Evolutionary conservation across 345 rosid species (phyloP).

Genomic region (Eucalyptus sp.): DNA sequence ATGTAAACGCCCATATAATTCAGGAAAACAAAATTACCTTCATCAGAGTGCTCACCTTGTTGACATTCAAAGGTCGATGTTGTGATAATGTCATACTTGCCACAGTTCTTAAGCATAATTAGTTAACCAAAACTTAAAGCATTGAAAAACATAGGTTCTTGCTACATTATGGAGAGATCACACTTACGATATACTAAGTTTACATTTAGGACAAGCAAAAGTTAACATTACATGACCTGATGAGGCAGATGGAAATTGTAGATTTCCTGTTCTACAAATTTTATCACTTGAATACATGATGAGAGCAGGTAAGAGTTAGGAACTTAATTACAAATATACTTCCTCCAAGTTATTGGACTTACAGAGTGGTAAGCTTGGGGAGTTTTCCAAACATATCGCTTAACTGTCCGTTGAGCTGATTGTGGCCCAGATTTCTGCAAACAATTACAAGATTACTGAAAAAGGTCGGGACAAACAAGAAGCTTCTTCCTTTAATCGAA

Average conservation of each 20-base stretch:
- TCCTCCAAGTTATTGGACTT: constrained; percentile 10
- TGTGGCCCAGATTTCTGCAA: constrained; percentile 55
- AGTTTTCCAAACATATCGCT: constrained; percentile 83
- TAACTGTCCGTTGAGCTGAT: constrained; percentile 66
- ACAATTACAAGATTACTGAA: not conserved
- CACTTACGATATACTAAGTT: not conserved
- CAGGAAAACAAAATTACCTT: not conserved
- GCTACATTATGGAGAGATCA: not conserved
- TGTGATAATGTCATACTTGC: not conserved
- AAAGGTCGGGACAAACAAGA: not conserved
- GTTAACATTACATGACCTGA: not conserved
- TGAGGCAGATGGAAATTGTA: not conserved
- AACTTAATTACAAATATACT: not conserved
- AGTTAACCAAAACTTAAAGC: not conserved
- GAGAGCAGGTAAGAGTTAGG: not conserved
- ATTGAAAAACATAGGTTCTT: not conserved
- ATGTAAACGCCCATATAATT: not conserved
- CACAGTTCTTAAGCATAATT: not conserved
- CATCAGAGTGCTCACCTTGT: not conserved
- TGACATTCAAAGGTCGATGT: not conserved
- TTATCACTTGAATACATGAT: not conserved
- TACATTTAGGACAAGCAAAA: not conserved
- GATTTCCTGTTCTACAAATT: not conserved
- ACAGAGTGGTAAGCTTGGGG: constrained; percentile 52
- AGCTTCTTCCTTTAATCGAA: not conserved